These are phyloP conservation scores for Intubia oerlemansii DNA, from an alignment of 2,329 filamentous ascomycete genomes.

Conservation along the genomic window DNA sequence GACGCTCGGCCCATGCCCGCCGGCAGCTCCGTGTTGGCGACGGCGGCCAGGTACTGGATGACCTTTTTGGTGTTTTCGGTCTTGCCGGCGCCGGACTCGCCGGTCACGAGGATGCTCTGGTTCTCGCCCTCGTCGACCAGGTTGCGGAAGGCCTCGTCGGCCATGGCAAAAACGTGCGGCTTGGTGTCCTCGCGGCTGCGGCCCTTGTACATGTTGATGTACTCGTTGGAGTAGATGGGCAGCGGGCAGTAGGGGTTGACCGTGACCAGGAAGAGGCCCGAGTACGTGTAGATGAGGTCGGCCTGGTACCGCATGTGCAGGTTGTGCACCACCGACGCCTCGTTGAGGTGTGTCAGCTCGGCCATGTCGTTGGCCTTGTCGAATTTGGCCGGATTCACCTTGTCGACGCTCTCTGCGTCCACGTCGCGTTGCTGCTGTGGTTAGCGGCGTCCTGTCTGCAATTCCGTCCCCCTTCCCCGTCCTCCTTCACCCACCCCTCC, in stretches of 20 bases:
- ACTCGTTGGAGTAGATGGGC: slow-evolving; percentile 90
- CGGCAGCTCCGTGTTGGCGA: slow-evolving; percentile 74
- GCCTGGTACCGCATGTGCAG: slow-evolving; percentile 86
- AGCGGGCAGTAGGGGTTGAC: slow-evolving; percentile 92
- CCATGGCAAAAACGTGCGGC: slow-evolving; percentile 94
- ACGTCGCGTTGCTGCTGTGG: slow-evolving; percentile 57
- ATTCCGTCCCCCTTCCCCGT: neutral
- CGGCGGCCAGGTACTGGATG: slow-evolving; percentile 91
- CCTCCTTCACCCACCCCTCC: neutral
- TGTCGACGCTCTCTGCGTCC: slow-evolving; percentile 74
- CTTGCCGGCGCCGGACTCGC: slow-evolving; percentile 94
- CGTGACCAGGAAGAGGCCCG: slow-evolving; percentile 85
- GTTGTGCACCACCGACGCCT: slow-evolving; percentile 94
- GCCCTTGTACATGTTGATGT: slow-evolving; percentile 95
- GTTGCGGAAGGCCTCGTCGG: slow-evolving; percentile 89
- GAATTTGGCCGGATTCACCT: slow-evolving; percentile 98
- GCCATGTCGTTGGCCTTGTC: slow-evolving; percentile 99
- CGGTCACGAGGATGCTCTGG: slow-evolving; percentile 93
- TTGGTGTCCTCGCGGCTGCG: slow-evolving; percentile 81
- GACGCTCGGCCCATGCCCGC: too few relatives aligned
- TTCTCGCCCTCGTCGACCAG: slow-evolving; percentile 88
- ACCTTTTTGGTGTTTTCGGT: slow-evolving; percentile 99
- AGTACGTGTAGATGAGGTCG: slow-evolving; percentile 96
- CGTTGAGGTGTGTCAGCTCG: slow-evolving; percentile 91
- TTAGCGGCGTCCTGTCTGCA: slow-evolving; percentile 7